These are phyloP conservation scores for Bacterosira constricta DNA, from an alignment of 108 stramenopile genomes.

Conservation along the genomic window DNA sequence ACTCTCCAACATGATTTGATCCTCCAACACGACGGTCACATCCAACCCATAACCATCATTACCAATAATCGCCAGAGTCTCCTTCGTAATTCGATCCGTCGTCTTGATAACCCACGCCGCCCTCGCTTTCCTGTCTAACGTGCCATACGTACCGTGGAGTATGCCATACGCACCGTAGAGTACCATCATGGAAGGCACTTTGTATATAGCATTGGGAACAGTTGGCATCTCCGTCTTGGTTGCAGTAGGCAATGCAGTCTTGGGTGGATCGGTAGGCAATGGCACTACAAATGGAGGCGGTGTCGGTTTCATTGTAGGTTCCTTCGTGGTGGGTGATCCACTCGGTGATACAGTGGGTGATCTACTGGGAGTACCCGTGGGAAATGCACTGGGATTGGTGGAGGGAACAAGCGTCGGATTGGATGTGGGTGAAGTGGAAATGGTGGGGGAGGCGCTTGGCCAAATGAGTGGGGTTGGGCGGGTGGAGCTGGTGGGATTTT, in stretches of 20 bases:
- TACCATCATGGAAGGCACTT: background rate
- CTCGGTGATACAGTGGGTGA: too few species aligned
- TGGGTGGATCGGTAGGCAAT: too few species aligned
- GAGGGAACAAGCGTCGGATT: background rate
- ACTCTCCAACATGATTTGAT: background rate
- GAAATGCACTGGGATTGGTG: background rate
- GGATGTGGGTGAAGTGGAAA: background rate
- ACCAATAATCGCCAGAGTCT: background rate
- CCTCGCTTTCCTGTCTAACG: background rate
- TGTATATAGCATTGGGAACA: background rate
- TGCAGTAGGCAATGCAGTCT: too few species aligned
- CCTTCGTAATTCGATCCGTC: background rate
- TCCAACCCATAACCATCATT: background rate
- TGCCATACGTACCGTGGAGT: background rate
- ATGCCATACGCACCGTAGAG: background rate
- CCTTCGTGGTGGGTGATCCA: background rate
- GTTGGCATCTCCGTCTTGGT: too few species aligned
- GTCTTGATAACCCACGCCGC: constrained; percentile 11
- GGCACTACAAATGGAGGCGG: too few species aligned
- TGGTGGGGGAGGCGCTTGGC: constrained; percentile 1
- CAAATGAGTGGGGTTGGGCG: constrained; percentile 6
- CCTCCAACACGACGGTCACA: background rate
- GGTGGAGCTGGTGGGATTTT: background rate
- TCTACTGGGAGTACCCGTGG: background rate
- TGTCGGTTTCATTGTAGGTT: background rate